Percentiles rank a stretch among this genome's conserved stretches.
phyloP scores from a whole-genome alignment of 106 monocot species.

The Iris macrosiphon region DNA sequence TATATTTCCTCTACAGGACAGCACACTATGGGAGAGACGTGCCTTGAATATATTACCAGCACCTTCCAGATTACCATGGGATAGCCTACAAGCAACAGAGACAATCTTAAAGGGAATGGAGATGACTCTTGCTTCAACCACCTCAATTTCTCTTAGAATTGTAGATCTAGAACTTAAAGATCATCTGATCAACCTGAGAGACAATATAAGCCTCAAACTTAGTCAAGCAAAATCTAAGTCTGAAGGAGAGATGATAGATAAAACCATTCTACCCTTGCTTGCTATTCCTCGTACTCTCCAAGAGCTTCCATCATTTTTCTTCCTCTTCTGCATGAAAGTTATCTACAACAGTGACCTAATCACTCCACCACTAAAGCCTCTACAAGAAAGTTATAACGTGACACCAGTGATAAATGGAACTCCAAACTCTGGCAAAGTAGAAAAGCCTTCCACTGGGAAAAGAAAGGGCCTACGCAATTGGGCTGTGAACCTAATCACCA shows the following conservation, averaged over 20 bases:
- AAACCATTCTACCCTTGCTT: not conserved
- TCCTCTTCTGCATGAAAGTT: conserved; percentile 50
- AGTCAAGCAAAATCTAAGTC: not conserved
- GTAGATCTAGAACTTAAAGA: conserved; percentile 15
- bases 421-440: conserved; percentile 1
- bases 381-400: conserved; percentile 7
- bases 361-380: not conserved
- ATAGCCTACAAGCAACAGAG: conserved; percentile 25
- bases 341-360: conserved; percentile 5
- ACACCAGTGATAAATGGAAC: conserved; percentile 18
- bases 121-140: conserved; percentile 22
- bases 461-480: conserved; percentile 5
- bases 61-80: not conserved
- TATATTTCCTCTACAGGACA: conserved; percentile 20
- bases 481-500: conserved; percentile 9
- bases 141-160: conserved; percentile 14
- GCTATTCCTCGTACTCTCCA: conserved; percentile 3
- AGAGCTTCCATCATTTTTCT: conserved; percentile 44
- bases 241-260: conserved; percentile 9
- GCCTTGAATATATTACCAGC: conserved; percentile 14
- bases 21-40: conserved; percentile 43
- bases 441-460: conserved; percentile 1
- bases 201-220: conserved; percentile 23
- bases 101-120: conserved; percentile 55
- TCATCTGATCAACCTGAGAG: conserved; percentile 15